Percentiles rank a stretch among this genome's conserved stretches.
Evolutionary conservation across 1,284 basidiomycete species (phyloP).

Genomic region (Golubevia pallescens): DNA sequence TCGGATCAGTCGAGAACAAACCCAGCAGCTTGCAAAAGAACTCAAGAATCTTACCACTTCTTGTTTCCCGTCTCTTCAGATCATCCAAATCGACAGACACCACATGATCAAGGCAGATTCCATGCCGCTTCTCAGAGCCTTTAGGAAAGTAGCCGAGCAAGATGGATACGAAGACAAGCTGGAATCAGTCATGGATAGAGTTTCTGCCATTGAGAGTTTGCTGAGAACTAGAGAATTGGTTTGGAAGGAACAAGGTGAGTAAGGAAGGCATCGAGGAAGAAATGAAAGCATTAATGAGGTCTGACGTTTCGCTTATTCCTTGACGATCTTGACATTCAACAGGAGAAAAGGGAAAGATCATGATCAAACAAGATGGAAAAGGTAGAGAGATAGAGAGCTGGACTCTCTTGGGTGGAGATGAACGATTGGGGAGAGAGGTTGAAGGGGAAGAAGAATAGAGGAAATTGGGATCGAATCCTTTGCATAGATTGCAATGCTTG

Average conservation of each 20-base stretch:
- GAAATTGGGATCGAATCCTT: too few relatives aligned
- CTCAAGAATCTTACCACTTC: too few relatives aligned
- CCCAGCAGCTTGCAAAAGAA: too few relatives aligned
- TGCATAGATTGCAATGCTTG: too few relatives aligned
- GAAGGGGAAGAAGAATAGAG: conserved; percentile 15
- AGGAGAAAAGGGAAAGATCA: conserved; percentile 39
- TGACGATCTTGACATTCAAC: too few relatives aligned
- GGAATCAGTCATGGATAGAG: conserved; percentile 53
- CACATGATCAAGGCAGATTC: conserved; percentile 51
- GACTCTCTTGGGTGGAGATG: conserved; percentile 49
- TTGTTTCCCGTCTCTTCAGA: conserved; percentile 3
- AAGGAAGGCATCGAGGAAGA: too few relatives aligned
- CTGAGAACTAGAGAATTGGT: neutral
- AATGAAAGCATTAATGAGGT: too few relatives aligned
- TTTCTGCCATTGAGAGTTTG: conserved; percentile 42
- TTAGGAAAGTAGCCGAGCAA: conserved; percentile 36
- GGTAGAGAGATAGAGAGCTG: conserved; percentile 46
- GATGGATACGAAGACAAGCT: conserved; percentile 41
- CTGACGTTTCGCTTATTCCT: too few relatives aligned
- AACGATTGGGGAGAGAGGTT: conserved; percentile 38
- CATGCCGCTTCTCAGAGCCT: conserved; percentile 50
- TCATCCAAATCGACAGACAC: conserved; percentile 49
- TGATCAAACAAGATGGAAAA: conserved; percentile 42
- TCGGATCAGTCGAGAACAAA: too few relatives aligned
- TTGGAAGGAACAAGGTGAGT: neutral